phyloP scores from a whole-genome alignment of 495 filamentous ascomycete genomes.

The Penicillium maclennaniae region DNA sequence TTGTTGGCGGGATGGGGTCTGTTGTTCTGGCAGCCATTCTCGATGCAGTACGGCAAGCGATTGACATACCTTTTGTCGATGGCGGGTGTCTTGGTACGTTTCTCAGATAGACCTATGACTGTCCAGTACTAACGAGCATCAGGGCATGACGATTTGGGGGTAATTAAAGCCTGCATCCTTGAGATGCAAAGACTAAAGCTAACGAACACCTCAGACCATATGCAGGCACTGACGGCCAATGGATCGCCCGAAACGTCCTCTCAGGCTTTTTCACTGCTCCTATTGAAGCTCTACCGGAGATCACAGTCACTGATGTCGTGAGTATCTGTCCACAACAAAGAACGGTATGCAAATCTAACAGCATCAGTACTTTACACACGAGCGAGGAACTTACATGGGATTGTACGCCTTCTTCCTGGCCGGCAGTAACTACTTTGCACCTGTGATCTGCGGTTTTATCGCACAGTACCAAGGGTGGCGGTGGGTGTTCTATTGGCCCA shows the following conservation, averaged over 20 bases:
- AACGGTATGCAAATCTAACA: background rate
- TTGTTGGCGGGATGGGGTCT: conserved; percentile 60
- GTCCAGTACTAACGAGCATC: background rate
- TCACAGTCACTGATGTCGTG: conserved; percentile 57
- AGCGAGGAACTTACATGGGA: conserved; percentile 62
- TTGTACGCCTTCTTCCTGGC: conserved; percentile 60
- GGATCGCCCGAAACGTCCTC: conserved; percentile 60
- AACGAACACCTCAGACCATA: conserved; percentile 29
- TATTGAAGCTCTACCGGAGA: conserved; percentile 60
- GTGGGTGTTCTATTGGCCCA: conserved; percentile 65
- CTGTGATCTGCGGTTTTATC: conserved; percentile 65
- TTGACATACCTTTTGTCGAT: conserved; percentile 57
- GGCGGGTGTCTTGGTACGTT: conserved; percentile 47
- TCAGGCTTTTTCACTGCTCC: conserved; percentile 64
- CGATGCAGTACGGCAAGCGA: conserved; percentile 64
- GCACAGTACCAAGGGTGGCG: conserved; percentile 57
- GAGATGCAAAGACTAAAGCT: background rate
- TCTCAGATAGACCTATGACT: background rate
- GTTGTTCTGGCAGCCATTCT: conserved; percentile 66
- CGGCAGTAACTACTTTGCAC: conserved; percentile 63
- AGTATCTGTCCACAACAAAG: conserved; percentile 1
- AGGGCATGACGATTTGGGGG: conserved; percentile 42
- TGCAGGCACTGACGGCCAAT: conserved; percentile 51
- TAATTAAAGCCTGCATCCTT: conserved; percentile 20
- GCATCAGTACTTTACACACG: conserved; percentile 57